A percentile compares a stretch with the other conserved stretches of the same genome.
These are phyloP conservation scores for Salvia hispanica DNA, from an alignment of 257 asterid species.

Conservation along the genomic window DNA sequence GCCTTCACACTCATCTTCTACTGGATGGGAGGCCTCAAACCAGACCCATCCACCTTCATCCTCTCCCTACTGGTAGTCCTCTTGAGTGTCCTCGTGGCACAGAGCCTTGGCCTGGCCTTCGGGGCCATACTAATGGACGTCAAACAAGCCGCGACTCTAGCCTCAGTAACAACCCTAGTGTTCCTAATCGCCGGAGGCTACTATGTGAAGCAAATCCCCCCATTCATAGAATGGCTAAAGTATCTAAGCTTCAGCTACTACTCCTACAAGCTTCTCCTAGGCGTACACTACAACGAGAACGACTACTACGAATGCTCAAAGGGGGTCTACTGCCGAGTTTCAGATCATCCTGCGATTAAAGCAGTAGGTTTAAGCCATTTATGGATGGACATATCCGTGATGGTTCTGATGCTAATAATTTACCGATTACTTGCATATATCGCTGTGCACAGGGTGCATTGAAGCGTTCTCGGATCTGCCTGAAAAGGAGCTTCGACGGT, in stretches of 20 bases:
- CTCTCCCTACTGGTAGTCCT: constrained; percentile 82
- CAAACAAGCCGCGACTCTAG: constrained; percentile 89
- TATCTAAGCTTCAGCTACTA: constrained; percentile 91
- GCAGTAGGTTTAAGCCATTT: constrained; percentile 67
- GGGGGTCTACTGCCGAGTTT: constrained; percentile 67
- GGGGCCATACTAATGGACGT: constrained; percentile 97
- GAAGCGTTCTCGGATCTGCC: constrained; percentile 27
- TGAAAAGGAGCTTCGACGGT: constrained; percentile 34
- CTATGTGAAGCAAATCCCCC: constrained; percentile 81
- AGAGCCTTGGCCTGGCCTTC: constrained; percentile 81
- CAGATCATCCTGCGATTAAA: constrained; percentile 66
- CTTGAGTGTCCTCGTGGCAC: constrained; percentile 85
- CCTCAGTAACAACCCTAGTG: constrained; percentile 87
- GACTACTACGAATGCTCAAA: constrained; percentile 76
- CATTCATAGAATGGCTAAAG: constrained; percentile 79
- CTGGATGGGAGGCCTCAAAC: constrained; percentile 98
- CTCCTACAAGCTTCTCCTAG: constrained; percentile 80
- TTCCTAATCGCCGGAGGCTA: constrained; percentile 96
- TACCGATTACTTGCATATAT: constrained; percentile 79
- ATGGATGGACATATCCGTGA: constrained; percentile 61
- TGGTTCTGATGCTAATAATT: constrained; percentile 78
- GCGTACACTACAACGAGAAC: constrained; percentile 65
- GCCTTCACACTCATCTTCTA: constrained; percentile 89
- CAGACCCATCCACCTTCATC: constrained; percentile 70
- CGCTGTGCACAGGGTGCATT: constrained; percentile 68